These are phyloP conservation scores for Lichina pygmaea DNA, from an alignment of 495 filamentous ascomycete genomes.

Conservation along the genomic window DNA sequence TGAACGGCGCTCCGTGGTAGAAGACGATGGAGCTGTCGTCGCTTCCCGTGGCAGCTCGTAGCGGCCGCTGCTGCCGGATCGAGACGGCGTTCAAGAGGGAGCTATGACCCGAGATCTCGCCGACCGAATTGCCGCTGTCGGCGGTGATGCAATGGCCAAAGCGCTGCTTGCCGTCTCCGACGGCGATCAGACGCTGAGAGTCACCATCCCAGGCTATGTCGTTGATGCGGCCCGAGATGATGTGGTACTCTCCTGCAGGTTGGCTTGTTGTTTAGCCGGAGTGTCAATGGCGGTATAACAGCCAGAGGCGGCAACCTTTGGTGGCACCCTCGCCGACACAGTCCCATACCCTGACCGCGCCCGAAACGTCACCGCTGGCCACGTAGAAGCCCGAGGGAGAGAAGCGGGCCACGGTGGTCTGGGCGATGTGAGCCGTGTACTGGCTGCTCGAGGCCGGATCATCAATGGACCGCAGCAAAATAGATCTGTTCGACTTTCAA, in stretches of 20 bases:
- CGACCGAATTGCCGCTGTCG: slow-evolving; percentile 86
- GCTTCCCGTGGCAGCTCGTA: slow-evolving; percentile 70
- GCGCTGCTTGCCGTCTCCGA: slow-evolving; percentile 79
- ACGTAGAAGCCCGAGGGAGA: slow-evolving; percentile 86
- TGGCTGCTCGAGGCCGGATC: slow-evolving; percentile 57
- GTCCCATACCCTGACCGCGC: slow-evolving; percentile 77
- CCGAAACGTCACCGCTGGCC: slow-evolving; percentile 73
- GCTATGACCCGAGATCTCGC: slow-evolving; percentile 76
- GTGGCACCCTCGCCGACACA: slow-evolving; percentile 34
- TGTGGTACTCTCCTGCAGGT: slow-evolving; percentile 52
- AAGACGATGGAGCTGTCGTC: slow-evolving; percentile 80
- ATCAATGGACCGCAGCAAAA: slow-evolving; percentile 83
- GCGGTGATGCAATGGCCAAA: slow-evolving; percentile 88
- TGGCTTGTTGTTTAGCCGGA: background rate
- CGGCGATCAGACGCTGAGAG: slow-evolving; percentile 83
- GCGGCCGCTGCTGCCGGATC: slow-evolving; percentile 65
- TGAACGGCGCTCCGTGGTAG: slow-evolving; percentile 82
- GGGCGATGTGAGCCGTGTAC: slow-evolving; percentile 70
- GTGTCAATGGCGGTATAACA: slow-evolving; percentile 4
- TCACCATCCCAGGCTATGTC: slow-evolving; percentile 96
- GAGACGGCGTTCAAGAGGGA: slow-evolving; percentile 74
- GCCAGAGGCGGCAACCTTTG: slow-evolving; percentile 22
- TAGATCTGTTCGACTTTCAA: slow-evolving; percentile 70
- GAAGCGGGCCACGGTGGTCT: slow-evolving; percentile 80
- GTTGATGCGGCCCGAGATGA: slow-evolving; percentile 84